Evolutionary conservation across 2,329 filamentous ascomycete genomes (phyloP).

Genomic region (Fusarium nelsonii): DNA sequence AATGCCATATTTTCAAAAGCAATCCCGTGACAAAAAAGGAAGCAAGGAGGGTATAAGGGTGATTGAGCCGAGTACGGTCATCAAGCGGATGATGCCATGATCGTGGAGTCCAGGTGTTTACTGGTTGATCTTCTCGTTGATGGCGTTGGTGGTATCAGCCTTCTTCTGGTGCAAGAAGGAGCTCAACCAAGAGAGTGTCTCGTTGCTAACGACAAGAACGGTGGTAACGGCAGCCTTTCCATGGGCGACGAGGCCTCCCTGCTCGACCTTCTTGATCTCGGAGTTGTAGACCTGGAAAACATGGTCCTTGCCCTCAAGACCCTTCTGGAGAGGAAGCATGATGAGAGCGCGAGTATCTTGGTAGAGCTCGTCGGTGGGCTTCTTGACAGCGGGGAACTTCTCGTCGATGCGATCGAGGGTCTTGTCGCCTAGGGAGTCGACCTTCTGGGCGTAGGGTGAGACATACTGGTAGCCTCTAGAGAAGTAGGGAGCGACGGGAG

Average conservation of each 20-base stretch:
- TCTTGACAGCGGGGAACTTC: constrained; percentile 79
- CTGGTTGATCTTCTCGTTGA: constrained; percentile 65
- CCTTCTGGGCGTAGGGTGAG: constrained; percentile 85
- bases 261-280: constrained; percentile 73
- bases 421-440: constrained; percentile 80
- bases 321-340: constrained; percentile 72
- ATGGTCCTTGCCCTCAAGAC: constrained; percentile 71
- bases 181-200: constrained; percentile 72
- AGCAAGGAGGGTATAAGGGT: constrained; percentile 45
- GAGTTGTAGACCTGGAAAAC: constrained; percentile 67
- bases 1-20: constrained; percentile 12
- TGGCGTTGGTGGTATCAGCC: constrained; percentile 67
- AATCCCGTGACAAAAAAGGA: constrained; percentile 19
- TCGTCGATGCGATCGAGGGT: constrained; percentile 77
- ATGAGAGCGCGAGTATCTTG: constrained; percentile 72
- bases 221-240: constrained; percentile 79
- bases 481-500: constrained; percentile 78
- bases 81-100: constrained; percentile 26
- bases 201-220: constrained; percentile 73
- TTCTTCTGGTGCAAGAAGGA: constrained; percentile 72
- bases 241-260: constrained; percentile 73
- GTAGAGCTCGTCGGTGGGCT: constrained; percentile 78
- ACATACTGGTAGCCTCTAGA: constrained; percentile 84
- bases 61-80: constrained; percentile 19
- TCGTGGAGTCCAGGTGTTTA: constrained; percentile 43